Evolutionary conservation across 257 asterid genomes (phyloP).

Genomic region (Przewalskia tangutica): DNA sequence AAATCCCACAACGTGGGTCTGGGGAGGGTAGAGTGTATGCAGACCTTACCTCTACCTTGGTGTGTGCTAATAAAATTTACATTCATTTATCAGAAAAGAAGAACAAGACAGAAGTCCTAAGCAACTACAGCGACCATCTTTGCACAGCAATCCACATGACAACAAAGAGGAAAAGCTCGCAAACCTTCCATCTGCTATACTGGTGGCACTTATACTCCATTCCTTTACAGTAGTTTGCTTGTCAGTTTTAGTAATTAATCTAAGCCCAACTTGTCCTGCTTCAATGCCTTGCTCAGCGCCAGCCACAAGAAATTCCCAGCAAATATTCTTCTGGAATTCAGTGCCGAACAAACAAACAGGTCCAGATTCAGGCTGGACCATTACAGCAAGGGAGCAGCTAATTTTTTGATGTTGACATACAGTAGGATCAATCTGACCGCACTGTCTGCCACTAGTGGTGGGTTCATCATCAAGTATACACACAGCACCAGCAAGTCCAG

Average conservation of each 20-base stretch:
- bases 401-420: slow-evolving; percentile 72
- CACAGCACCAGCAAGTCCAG: slow-evolving; percentile 85
- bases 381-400: slow-evolving; percentile 73
- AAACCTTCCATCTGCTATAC: slow-evolving; percentile 98
- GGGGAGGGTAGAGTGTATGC: too few relatives aligned
- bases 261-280: slow-evolving; percentile 97
- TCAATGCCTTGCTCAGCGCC: slow-evolving; percentile 99
- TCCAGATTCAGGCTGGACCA: slow-evolving; percentile 98
- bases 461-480: slow-evolving; percentile 99
- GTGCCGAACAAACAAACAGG: slow-evolving; percentile 96
- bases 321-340: slow-evolving; percentile 70
- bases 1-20: too few relatives aligned
- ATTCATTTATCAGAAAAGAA: background rate
- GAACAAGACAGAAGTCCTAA: background rate
- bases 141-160: background rate
- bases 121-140: background rate
- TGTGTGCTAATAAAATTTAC: background rate
- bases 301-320: slow-evolving; percentile 97
- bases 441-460: slow-evolving; percentile 84
- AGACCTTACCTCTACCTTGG: background rate
- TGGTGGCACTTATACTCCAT: slow-evolving; percentile 87
- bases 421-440: slow-evolving; percentile 77
- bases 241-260: slow-evolving; percentile 85
- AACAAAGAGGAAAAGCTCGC: background rate
- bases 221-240: slow-evolving; percentile 84